Conservation (phyloP, 495 filamentous ascomycete species). For the Arthonia radiata region DNA sequence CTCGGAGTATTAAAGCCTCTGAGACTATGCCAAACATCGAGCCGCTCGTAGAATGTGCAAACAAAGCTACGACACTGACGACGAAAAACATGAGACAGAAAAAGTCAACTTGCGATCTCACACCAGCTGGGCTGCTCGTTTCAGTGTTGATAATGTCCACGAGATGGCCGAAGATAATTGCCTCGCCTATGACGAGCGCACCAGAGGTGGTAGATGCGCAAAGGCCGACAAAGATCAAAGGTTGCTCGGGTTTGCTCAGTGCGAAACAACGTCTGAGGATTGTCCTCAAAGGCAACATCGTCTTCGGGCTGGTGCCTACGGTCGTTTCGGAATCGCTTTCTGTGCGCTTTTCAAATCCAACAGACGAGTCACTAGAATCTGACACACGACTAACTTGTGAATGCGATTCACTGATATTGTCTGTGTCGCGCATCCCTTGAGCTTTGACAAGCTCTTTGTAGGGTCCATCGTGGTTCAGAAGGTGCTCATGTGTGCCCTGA, state of each 20-base stretch:
- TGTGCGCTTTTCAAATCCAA: too few relatives aligned
- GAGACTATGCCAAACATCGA: constrained; percentile 23
- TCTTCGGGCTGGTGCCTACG: too few relatives aligned
- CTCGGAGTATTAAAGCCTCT: constrained; percentile 18
- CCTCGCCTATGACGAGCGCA: constrained; percentile 42
- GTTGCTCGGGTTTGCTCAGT: constrained; percentile 3
- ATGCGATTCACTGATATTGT: constrained; percentile 1
- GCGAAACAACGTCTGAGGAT: constrained; percentile 19
- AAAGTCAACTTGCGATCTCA: constrained; percentile 14
- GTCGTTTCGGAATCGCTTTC: too few relatives aligned
- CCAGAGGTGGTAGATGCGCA: constrained; percentile 32
- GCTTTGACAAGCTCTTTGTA: constrained; percentile 20
- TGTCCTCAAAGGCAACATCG: too few relatives aligned
- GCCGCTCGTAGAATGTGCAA: constrained; percentile 27
- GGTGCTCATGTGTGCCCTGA: constrained; percentile 21
- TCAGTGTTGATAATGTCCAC: constrained; percentile 38
- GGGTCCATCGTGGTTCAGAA: constrained; percentile 18
- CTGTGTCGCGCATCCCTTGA: constrained; percentile 9
- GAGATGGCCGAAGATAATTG: constrained; percentile 41
- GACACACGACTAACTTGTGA: constrained; percentile 7
- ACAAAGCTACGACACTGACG: constrained; percentile 35
- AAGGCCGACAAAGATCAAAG: constrained; percentile 4
- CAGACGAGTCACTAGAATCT: too few relatives aligned
- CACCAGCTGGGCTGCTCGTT: constrained; percentile 20
- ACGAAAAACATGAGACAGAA: constrained; percentile 33